Evolutionary conservation across 768 basidiomycete species (phyloP).

Genomic region (Crepidotus variabilis): DNA sequence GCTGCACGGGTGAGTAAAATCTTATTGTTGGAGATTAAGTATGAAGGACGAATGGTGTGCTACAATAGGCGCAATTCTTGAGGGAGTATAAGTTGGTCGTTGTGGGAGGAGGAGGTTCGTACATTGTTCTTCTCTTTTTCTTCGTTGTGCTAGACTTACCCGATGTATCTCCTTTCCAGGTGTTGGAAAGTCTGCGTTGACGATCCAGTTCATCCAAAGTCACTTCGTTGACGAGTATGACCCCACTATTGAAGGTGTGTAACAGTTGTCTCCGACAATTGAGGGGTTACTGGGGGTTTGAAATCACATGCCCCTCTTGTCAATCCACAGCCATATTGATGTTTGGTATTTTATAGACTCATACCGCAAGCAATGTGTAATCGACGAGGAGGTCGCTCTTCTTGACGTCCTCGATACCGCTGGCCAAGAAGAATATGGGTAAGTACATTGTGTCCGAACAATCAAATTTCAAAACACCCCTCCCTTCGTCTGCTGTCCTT

Average conservation of each 20-base stretch:
- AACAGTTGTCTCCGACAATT: background rate
- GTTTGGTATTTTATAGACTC: slow-evolving; percentile 57
- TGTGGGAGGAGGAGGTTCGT: slow-evolving; percentile 90
- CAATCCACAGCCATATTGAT: slow-evolving; percentile 2
- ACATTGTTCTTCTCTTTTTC: slow-evolving; percentile 3
- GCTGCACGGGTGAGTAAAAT: background rate
- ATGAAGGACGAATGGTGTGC: background rate
- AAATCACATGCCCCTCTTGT: background rate
- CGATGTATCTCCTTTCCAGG: slow-evolving; percentile 23
- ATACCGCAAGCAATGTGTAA: slow-evolving; percentile 94
- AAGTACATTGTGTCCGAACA: slow-evolving; percentile 23
- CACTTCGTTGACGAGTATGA: slow-evolving; percentile 93
- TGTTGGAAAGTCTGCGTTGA: slow-evolving; percentile 78
- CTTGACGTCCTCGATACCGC: slow-evolving; percentile 97
- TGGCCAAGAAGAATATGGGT: slow-evolving; percentile 98
- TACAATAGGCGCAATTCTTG: slow-evolving; percentile 74
- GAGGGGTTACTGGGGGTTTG: background rate
- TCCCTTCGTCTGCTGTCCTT: background rate
- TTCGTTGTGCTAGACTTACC: background rate
- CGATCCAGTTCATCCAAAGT: slow-evolving; percentile 97
- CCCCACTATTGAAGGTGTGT: slow-evolving; percentile 88
- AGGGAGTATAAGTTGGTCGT: slow-evolving; percentile 99
- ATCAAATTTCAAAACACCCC: background rate
- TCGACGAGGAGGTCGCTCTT: slow-evolving; percentile 98
- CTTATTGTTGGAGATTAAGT: background rate